Percentiles rank a stretch among this genome's conserved stretches.
Evolutionary conservation across 2,329 filamentous ascomycete species (phyloP).

Genomic region (Penicillium sp.): DNA sequence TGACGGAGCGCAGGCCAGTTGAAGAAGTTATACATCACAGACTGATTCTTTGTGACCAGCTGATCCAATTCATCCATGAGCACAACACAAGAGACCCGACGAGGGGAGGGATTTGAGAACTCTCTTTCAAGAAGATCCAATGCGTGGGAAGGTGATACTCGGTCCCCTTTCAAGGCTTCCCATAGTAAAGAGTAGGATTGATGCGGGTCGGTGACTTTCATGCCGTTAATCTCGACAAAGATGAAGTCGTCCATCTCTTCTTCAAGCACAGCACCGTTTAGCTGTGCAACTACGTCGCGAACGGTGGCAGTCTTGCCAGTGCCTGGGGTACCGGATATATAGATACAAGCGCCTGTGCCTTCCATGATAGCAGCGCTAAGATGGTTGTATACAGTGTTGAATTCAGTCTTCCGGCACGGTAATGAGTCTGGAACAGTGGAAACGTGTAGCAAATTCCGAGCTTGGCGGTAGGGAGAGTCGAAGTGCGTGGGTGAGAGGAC

Average conservation of each 20-base stretch:
- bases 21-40: constrained; percentile 99
- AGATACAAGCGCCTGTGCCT: constrained; percentile 92
- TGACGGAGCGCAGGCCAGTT: constrained; percentile 95
- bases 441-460: constrained; percentile 84
- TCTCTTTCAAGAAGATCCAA: constrained; percentile 87
- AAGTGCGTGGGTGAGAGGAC: constrained; percentile 72
- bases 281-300: constrained; percentile 83
- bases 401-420: constrained; percentile 89
- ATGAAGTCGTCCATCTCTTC: constrained; percentile 98
- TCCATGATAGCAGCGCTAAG: constrained; percentile 92
- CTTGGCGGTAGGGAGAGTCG: constrained; percentile 84
- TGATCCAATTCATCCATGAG: constrained; percentile 98
- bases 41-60: constrained; percentile 95
- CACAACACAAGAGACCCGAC: constrained; percentile 91
- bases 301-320: constrained; percentile 98
- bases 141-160: constrained; percentile 87
- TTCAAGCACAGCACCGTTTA: constrained; percentile 80
- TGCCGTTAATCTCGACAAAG: constrained; percentile 98
- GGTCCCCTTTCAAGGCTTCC: constrained; percentile 91
- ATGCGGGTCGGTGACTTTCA: constrained; percentile 98
- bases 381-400: constrained; percentile 86
- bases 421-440: constrained; percentile 86
- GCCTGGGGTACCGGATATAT: constrained; percentile 97
- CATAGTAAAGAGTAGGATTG: constrained; percentile 93
- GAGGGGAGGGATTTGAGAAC: constrained; percentile 85